Evolutionary conservation across 306 rosid genomes (phyloP), one percentile per base, ranked within the genome.

Genomic region (Coriaria nepalensis): DNA sequence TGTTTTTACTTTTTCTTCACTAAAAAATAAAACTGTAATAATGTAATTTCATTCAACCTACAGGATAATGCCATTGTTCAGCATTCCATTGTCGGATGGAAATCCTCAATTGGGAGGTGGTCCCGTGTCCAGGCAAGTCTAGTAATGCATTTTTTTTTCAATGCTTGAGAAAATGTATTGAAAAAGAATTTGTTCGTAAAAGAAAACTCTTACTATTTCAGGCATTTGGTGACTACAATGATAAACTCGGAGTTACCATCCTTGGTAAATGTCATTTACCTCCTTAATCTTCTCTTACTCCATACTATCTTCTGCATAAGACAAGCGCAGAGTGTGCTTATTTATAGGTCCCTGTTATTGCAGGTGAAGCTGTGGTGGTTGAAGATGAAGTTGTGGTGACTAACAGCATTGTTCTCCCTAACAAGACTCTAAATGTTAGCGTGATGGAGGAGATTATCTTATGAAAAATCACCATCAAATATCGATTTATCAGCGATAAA

Each of bases 31-130:
- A 20, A 20, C 29, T 20, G 29, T 20, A 3, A 20, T 20, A 20
- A 20, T 20, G 29, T 20, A 20, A 20, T 20, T 20, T 20, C 29
- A 20, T 20, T 20, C 29, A 1, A 20, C 29, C 29, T 1, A 53
- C 93, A 90, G 95, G 98, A 90, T 50, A 90, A 85, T 66, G 94
- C 94, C 0, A 82, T 85, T 47, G 79, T 82, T 10, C 64, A 70
- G 36, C 77, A 85, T 65, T 79, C 96, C 51, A 90, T 90, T 67
- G 76, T 90, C 59, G 98, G 98, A 64, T 90, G 98, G 98, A 90
- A 90, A 66, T 90, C 98, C 20, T 67, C 94, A 55, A 50, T 90
- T 50, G 98, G 98, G 46, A 74, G 65, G 66, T 90, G 98, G 96
- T 77, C 98, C 0, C 79, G 83, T 56, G 94, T 85, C 65, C 96